phyloP scores from a whole-genome alignment of 2,329 filamentous ascomycete species.

The Sporothrix luriei region DNA sequence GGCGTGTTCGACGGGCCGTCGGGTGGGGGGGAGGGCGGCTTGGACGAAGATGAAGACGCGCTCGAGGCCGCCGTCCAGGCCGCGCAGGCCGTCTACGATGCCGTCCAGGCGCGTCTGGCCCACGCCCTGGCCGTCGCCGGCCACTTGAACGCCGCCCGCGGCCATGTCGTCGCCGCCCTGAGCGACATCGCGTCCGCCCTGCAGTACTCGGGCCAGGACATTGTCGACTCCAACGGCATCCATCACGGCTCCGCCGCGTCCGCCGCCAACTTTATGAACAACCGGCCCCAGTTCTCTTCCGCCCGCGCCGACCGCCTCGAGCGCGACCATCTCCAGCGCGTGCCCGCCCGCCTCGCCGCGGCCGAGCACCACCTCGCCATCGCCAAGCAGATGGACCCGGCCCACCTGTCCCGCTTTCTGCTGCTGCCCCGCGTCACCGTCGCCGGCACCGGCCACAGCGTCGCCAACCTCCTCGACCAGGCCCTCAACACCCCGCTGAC shows the following conservation, averaged over 20 bases:
- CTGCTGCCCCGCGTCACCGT: not conserved
- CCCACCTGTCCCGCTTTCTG: not conserved
- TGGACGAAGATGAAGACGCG: no score
- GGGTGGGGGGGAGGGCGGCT: not conserved
- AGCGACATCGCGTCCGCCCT: not conserved
- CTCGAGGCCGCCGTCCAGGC: not conserved
- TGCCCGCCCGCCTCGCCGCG: not conserved
- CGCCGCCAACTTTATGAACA: not conserved
- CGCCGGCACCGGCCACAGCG: constrained; percentile 2
- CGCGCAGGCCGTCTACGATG: constrained; percentile 22
- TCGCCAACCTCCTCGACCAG: constrained; percentile 14
- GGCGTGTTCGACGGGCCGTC: constrained; percentile 10
- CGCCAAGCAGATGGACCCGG: constrained; percentile 15
- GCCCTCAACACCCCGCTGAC: constrained; percentile 14
- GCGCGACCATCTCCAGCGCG: not conserved
- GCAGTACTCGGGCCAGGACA: not conserved
- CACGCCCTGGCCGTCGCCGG: constrained; percentile 9
- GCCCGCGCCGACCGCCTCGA: constrained; percentile 1
- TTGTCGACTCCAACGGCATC: constrained; percentile 1
- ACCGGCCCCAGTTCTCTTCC: not conserved
- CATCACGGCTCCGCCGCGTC: not conserved
- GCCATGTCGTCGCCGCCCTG: not conserved
- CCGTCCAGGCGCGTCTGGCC: constrained; percentile 13
- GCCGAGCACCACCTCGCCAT: constrained; percentile 12
- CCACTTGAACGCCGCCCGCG: constrained; percentile 13